Evolutionary conservation across 2,329 filamentous ascomycete genomes (phyloP).

Genomic region (Nothopassalora personata): DNA sequence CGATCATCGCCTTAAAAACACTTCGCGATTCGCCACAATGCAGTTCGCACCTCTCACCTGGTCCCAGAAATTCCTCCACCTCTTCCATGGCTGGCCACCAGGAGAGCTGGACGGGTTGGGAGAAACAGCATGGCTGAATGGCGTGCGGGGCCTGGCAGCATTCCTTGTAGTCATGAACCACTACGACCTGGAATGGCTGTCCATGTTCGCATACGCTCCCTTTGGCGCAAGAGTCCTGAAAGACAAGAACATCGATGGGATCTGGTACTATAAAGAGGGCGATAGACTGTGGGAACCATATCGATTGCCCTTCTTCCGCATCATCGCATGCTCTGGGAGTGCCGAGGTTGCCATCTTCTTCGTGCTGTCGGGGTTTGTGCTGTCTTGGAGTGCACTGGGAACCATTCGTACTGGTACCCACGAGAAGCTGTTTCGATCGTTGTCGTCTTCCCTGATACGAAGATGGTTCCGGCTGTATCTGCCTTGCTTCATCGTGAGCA

Average conservation of each 20-base stretch:
- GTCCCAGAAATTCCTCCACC: background rate
- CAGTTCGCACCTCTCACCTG: background rate
- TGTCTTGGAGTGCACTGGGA: conserved; percentile 1
- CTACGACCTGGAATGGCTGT: conserved; percentile 1
- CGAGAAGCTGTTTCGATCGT: conserved; percentile 1
- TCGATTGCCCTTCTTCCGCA: conserved; percentile 8
- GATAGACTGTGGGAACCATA: conserved; percentile 1
- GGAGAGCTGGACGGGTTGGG: background rate
- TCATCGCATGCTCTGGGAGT: conserved; percentile 2
- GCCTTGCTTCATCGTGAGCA: background rate
- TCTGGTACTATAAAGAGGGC: conserved; percentile 2
- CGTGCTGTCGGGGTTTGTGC: conserved; percentile 8
- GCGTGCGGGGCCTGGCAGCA: conserved; percentile 8
- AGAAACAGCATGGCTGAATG: conserved; percentile 11
- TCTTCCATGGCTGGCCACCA: background rate
- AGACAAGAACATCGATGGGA: background rate
- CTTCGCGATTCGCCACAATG: background rate
- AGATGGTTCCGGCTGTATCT: conserved; percentile 7
- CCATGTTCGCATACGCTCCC: background rate
- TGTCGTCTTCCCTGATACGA: conserved; percentile 1
- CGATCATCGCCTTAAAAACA: background rate
- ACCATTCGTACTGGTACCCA: background rate
- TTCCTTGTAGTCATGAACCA: conserved; percentile 8
- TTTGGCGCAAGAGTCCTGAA: conserved; percentile 1
- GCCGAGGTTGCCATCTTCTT: conserved; percentile 10